A percentile compares a stretch with the other conserved stretches of the same genome.
phyloP scores from a whole-genome alignment of 164 flowering plant genomes.

The Magnolia kwangsiensis region DNA sequence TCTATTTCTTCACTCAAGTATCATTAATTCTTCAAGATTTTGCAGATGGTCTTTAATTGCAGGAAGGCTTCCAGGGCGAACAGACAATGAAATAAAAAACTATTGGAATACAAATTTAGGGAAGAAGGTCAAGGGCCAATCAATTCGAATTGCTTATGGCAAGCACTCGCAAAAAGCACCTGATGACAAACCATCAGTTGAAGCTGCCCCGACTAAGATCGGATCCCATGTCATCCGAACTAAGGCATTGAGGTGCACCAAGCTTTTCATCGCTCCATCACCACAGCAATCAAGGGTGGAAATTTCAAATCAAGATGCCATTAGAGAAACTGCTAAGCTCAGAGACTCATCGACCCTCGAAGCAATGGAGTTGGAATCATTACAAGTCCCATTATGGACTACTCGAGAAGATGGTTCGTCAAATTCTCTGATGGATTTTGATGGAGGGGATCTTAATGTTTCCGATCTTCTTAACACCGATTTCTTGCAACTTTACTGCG shows the following conservation, averaged over 20 bases:
- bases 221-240: conserved; percentile 17
- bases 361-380: background rate
- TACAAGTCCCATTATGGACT: background rate
- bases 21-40: background rate
- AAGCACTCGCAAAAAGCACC: background rate
- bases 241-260: conserved; percentile 33
- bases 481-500: conserved; percentile 8
- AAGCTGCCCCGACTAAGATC: background rate
- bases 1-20: background rate
- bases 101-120: conserved; percentile 9
- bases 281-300: background rate
- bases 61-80: no score
- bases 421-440: conserved; percentile 18
- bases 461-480: conserved; percentile 23
- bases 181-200: background rate
- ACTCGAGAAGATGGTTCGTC: background rate
- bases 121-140: conserved; percentile 24
- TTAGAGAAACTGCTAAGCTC: background rate
- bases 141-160: background rate
- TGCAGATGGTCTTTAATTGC: background rate
- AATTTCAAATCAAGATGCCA: background rate
- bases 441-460: conserved; percentile 10
- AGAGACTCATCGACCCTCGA: background rate
- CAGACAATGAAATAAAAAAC: no score
- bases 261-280: conserved; percentile 12